Evolutionary conservation across 2,329 filamentous ascomycete genomes (phyloP).

Genomic region (Mariannaea elegans): DNA sequence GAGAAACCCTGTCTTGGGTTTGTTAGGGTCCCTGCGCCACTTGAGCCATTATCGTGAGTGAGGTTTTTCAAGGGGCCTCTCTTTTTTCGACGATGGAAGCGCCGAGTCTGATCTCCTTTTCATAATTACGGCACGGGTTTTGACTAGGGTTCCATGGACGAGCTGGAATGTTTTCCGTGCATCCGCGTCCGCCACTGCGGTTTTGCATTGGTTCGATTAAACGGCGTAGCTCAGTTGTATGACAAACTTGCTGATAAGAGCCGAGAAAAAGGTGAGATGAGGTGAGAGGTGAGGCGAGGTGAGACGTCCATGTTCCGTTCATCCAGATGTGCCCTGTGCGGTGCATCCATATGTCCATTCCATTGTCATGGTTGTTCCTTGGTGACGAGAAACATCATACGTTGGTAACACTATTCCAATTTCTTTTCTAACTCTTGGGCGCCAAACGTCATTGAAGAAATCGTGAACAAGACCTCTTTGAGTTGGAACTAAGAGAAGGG

Average conservation of each 20-base stretch:
- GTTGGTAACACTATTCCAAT: constrained; percentile 11
- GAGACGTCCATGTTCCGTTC: constrained; percentile 5
- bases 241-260: not conserved
- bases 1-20: not conserved
- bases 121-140: too few species aligned
- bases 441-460: constrained; percentile 9
- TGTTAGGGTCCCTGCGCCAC: not conserved
- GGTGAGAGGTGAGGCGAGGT: not conserved
- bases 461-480: constrained; percentile 1
- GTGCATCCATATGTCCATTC: constrained; percentile 14
- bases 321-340: constrained; percentile 16
- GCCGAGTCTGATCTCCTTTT: not conserved
- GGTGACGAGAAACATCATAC: not conserved
- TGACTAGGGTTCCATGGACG: not conserved
- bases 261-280: not conserved
- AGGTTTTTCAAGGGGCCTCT: not conserved
- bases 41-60: constrained; percentile 4
- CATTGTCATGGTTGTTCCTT: constrained; percentile 5
- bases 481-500: constrained; percentile 7
- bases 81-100: not conserved
- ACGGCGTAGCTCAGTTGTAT: not conserved
- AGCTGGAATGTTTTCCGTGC: constrained; percentile 1
- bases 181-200: not conserved
- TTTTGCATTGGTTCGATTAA: not conserved
- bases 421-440: not conserved